phyloP scores from a whole-genome alignment of 805 yeast genomes.

The Saturnispora bothae region DNA sequence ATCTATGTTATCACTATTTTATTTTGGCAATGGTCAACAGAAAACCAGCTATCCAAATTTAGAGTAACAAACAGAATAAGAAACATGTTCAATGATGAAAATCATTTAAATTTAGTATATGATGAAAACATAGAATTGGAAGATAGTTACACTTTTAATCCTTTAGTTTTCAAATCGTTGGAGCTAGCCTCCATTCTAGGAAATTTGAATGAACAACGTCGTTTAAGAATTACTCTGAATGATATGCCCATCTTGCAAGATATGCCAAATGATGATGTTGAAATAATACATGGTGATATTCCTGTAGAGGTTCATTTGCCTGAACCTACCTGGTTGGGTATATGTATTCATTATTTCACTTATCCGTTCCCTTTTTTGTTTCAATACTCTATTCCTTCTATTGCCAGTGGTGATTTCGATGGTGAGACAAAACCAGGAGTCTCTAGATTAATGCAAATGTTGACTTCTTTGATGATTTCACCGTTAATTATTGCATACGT shows the following conservation, averaged over 20 bases:
- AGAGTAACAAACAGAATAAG: conserved; percentile 20
- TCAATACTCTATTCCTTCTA: conserved; percentile 18
- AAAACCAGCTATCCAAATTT: conserved; percentile 12
- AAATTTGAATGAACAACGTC: conserved; percentile 17
- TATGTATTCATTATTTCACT: conserved; percentile 10
- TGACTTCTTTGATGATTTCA: conserved; percentile 16
- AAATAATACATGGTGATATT: conserved; percentile 1
- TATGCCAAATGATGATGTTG: conserved; percentile 2
- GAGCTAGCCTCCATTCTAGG: conserved; percentile 22
- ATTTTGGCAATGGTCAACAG: conserved; percentile 30
- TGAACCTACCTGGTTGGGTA: conserved; percentile 5
- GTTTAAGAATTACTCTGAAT: conserved; percentile 11
- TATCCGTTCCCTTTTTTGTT: conserved; percentile 17
- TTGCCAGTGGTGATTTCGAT: conserved; percentile 17
- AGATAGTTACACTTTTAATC: conserved; percentile 23
- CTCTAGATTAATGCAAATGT: conserved; percentile 12
- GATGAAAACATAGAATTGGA: conserved; percentile 21
- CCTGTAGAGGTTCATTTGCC: conserved; percentile 8
- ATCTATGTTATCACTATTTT: conserved; percentile 47
- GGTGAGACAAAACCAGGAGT: conserved; percentile 16
- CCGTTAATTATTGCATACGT: conserved; percentile 17
- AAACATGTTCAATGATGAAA: conserved; percentile 21
- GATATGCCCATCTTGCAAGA: conserved; percentile 12
- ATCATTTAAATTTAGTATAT: conserved; percentile 12
- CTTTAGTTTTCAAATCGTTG: conserved; percentile 20